Evolutionary conservation across 192 early-diverging fungal species (phyloP).

Genomic region (Rhizophagus prolifer): DNA sequence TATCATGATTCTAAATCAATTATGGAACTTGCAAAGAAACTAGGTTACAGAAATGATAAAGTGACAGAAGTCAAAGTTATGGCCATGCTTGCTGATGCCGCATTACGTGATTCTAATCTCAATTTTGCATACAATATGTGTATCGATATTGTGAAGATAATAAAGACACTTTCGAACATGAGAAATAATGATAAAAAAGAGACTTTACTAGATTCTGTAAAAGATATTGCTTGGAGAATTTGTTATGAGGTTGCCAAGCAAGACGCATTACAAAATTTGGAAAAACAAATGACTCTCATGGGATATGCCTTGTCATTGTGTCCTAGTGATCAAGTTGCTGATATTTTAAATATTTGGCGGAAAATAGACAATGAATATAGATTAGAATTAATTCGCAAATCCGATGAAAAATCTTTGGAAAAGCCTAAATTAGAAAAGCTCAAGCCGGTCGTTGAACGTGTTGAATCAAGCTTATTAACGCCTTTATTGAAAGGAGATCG

Average conservation of each 20-base stretch:
- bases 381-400: neutral
- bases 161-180: conserved; percentile 29
- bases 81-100: conserved; percentile 61
- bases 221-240: conserved; percentile 38
- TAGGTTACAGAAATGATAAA: conserved; percentile 48
- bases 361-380: conserved; percentile 37
- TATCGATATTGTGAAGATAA: conserved; percentile 55
- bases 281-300: conserved; percentile 48
- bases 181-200: neutral
- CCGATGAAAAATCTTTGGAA: conserved; percentile 7
- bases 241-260: conserved; percentile 46
- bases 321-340: conserved; percentile 43
- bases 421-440: conserved; percentile 4
- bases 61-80: conserved; percentile 55
- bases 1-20: conserved; percentile 53
- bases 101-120: conserved; percentile 57
- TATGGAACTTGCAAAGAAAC: conserved; percentile 56
- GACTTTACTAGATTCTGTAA: neutral
- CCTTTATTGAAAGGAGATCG: conserved; percentile 42
- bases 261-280: conserved; percentile 42
- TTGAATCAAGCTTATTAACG: conserved; percentile 24
- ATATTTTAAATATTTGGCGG: conserved; percentile 46
- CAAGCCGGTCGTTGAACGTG: conserved; percentile 25
- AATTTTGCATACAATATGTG: conserved; percentile 55
- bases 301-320: conserved; percentile 57